Percentiles rank a stretch among this genome's conserved stretches.
Conservation (phyloP, 257 asterid genomes). For the Nicotiana benthamiana region DNA sequence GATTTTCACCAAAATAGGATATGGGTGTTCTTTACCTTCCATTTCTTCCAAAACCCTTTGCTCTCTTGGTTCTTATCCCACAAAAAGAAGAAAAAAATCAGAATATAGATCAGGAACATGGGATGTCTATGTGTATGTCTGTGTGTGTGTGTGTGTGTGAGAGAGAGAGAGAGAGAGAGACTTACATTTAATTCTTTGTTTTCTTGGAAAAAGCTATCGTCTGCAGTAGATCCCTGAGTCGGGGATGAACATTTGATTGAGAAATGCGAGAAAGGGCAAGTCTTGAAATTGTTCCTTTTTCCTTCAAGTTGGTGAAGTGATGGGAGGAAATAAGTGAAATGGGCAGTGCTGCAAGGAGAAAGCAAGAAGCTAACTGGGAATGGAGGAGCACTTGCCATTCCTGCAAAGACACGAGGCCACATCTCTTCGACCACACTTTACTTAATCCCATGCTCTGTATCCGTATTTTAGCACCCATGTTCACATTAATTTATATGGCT, state of each 20-base stretch:
- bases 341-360: neutral
- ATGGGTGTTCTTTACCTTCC: slow-evolving; percentile 21
- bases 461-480: no score
- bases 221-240: slow-evolving; percentile 13
- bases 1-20: neutral
- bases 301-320: neutral
- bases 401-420: neutral
- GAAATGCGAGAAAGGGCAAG: neutral
- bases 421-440: neutral
- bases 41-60: slow-evolving; percentile 34
- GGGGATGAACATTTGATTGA: slow-evolving; percentile 18
- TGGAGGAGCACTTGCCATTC: neutral
- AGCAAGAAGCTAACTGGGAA: neutral
- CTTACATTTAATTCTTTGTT: slow-evolving; percentile 20
- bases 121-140: neutral
- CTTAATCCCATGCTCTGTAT: neutral
- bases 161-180: neutral
- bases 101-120: neutral
- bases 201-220: slow-evolving; percentile 12
- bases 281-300: neutral
- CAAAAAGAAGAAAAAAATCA: neutral
- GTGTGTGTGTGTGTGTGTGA: neutral
- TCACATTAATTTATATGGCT: no score
- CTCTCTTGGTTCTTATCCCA: slow-evolving; percentile 12
- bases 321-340: neutral